phyloP scores from a whole-genome alignment of 495 filamentous ascomycete genomes.

The Penicillium odoratum region DNA sequence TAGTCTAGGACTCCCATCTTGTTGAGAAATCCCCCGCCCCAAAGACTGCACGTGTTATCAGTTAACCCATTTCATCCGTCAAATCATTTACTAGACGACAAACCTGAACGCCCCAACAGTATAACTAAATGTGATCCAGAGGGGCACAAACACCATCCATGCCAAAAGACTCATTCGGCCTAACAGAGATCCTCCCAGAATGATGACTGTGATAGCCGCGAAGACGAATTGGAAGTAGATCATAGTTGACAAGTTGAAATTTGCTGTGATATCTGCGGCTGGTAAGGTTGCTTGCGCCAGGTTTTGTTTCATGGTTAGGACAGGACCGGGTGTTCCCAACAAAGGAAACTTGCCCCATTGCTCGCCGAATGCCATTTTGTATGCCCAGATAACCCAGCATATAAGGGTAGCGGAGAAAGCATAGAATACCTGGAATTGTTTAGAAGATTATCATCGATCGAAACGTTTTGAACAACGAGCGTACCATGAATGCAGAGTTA shows the following conservation, averaged over 20 bases:
- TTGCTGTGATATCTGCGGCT: constrained; percentile 36
- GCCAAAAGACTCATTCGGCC: constrained; percentile 56
- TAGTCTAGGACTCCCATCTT: constrained; percentile 56
- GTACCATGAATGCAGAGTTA: neutral
- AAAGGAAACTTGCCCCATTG: constrained; percentile 47
- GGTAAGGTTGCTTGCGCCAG: constrained; percentile 47
- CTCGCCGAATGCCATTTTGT: constrained; percentile 54
- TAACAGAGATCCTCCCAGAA: constrained; percentile 52
- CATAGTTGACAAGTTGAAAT: constrained; percentile 55
- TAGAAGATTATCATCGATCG: neutral
- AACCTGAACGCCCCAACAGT: constrained; percentile 29
- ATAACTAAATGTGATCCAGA: constrained; percentile 52
- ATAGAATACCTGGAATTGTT: constrained; percentile 40
- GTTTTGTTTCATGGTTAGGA: constrained; percentile 47
- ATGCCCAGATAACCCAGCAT: constrained; percentile 58
- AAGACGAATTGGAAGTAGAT: constrained; percentile 63
- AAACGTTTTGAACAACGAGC: neutral
- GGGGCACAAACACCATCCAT: constrained; percentile 58
- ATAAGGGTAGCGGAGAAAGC: constrained; percentile 54
- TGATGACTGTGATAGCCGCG: constrained; percentile 56
- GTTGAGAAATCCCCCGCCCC: constrained; percentile 57
- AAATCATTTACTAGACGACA: constrained; percentile 8
- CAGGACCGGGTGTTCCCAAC: constrained; percentile 50
- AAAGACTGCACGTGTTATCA: constrained; percentile 34
- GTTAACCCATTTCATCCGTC: constrained; percentile 24